Evolutionary conservation across 2,329 filamentous ascomycete species (phyloP).

Genomic region (Epichloe baconii): DNA sequence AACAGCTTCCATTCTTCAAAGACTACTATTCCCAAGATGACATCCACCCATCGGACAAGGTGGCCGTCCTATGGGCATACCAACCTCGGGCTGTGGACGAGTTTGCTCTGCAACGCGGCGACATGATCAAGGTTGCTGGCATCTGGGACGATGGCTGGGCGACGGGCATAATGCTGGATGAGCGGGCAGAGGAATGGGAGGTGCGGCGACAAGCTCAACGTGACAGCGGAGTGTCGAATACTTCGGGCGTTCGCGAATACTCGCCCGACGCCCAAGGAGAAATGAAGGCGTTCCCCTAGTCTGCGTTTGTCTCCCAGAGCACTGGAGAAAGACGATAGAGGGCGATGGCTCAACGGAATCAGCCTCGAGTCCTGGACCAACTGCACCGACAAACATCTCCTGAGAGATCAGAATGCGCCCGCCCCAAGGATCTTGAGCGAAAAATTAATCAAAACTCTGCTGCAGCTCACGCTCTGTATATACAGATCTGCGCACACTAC

Average conservation of each 20-base stretch:
- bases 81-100: slow-evolving; percentile 88
- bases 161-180: slow-evolving; percentile 72
- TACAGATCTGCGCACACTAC: slow-evolving; percentile 2
- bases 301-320: slow-evolving; percentile 86
- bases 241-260: slow-evolving; percentile 46
- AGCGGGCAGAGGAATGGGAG: slow-evolving; percentile 83
- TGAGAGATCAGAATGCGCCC: slow-evolving; percentile 1
- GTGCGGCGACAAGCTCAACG: slow-evolving; percentile 61
- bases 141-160: slow-evolving; percentile 99
- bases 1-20: slow-evolving; percentile 92
- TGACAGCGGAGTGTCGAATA: slow-evolving; percentile 86
- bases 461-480: slow-evolving; percentile 1
- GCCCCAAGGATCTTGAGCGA: neutral
- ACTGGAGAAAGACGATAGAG: slow-evolving; percentile 95
- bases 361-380: slow-evolving; percentile 30
- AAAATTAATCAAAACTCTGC: neutral
- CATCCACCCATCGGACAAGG: slow-evolving; percentile 80
- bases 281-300: slow-evolving; percentile 94
- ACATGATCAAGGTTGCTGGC: slow-evolving; percentile 95
- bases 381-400: slow-evolving; percentile 1
- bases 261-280: slow-evolving; percentile 59
- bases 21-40: slow-evolving; percentile 98
- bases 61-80: slow-evolving; percentile 91
- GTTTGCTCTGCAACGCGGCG: slow-evolving; percentile 82
- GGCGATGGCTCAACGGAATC: slow-evolving; percentile 63